Evolutionary conservation across 2,329 filamentous ascomycete species (phyloP), one percentile per base, ranked within the genome.

Genomic region (Nothomitra cinnamomea): DNA sequence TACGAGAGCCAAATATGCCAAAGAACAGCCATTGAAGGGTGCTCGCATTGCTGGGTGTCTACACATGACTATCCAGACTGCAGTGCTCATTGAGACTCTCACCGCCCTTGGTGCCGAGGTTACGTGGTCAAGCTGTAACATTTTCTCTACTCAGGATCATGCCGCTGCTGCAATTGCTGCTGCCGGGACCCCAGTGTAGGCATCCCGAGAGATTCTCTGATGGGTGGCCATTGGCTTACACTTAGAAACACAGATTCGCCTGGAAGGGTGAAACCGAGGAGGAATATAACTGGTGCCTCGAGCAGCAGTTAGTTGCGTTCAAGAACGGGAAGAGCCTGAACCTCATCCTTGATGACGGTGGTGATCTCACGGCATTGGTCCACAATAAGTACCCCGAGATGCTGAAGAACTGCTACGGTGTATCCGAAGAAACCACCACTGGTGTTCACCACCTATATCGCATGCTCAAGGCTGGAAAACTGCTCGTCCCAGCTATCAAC

Each of bases 1-100:
- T 66, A 96, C 89, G 67, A 85, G 92, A 68, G 69, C 72, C 67
- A 95, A 94, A 79, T 98, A 96, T 71, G 86, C 85, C 63, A 71
- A 71, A 58, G 90, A 95, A 74, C 90, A 96, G 80, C 92, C 92
- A 64, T 80, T 98, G 66, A 83, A 83, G 69, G 89, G 90, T 70
- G 87, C 89, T 70, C 85, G 90, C 66, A 95, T 98, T 71, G 92
- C 92, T 64, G 92, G 92, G 68, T 96, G 92, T 75, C 78, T 96
- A 70, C 89, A 95, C 83, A 95, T 95, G 90, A 96, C 92, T 70
- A 96, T 98, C 75, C 92, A 98, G 79, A 98, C 92, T 61, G 92
- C 92, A 64, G 92, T 98, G 67, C 83, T 98, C 66, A 98, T 98
- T 72, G 92, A 98, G 83, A 98, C 92, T 61, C 83, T 98, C 68